Evolutionary conservation across 2,329 filamentous ascomycete species (phyloP), one percentile per base, ranked within the genome.

Genomic region (Tolypocladium tropicale): DNA sequence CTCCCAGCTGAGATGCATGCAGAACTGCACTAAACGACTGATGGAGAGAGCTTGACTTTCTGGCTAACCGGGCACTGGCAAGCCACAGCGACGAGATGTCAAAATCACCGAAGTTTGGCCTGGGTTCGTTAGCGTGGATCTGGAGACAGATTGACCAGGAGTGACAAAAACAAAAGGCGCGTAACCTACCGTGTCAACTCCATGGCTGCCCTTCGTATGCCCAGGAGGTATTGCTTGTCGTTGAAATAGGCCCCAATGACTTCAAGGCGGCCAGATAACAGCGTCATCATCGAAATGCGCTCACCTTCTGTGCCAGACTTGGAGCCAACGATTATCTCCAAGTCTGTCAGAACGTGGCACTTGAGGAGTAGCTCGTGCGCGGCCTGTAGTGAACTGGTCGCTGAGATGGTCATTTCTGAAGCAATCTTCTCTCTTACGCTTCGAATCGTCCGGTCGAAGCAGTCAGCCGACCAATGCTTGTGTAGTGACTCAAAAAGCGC

Each of bases 21-120:
- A 97, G 79, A 28, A 97, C 90, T 16, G 93, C 91, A 67, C 95
- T 94, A 74, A 96, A 96, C 1, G 94, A 95, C 63, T 93, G 91
- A 55, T 90, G 86, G 55, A 86, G 86, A 18, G 88, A 88, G 59
- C 89, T 88, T 9, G 88, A 83, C 72, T 97, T 96, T 57, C 94
- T 83, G 21, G 93, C 91, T 33, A 99, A 79, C 59, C 88, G 84
- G 46, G 93, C 90, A 62, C 87, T 95, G 2, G 85, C 84, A 2
- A 97, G 76, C 93, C 93, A 99, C 11, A 90, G 78, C 0, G 86
- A 82, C 3, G 92, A 93, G 60, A 95, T 84, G 60, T 96, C 89
- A 2, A 83, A 74, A 60, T 88, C 80, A 3, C 78, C 80, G 63
- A 90, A 94, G 32, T 79, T 74, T 6, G 78, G 77, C 39, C 79